Percentiles rank a stretch among this genome's conserved stretches.
Evolutionary conservation across 2,329 filamentous ascomycete species (phyloP).

Genomic region (Trichophyton mentagrophytes): DNA sequence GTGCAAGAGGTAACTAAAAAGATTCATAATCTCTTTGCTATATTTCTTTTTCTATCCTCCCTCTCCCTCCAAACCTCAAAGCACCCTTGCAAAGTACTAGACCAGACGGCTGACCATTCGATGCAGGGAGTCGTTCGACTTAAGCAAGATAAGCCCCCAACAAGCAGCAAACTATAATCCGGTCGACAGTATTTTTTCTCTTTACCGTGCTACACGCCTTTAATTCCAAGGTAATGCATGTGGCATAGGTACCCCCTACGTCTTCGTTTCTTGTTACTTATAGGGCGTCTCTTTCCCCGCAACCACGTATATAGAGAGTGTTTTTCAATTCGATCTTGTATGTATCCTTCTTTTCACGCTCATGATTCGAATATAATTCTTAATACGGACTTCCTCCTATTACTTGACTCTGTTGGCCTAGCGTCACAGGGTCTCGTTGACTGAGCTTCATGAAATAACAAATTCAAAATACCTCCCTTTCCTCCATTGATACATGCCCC

Average conservation of each 20-base stretch:
- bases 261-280: background rate
- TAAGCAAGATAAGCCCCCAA: conserved; percentile 28
- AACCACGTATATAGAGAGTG: background rate
- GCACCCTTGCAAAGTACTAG: background rate
- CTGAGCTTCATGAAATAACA: background rate
- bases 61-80: background rate
- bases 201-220: conserved; percentile 4
- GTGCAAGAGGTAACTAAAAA: conserved; percentile 35
- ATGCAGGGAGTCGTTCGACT: conserved; percentile 35
- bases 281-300: background rate
- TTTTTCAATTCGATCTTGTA: background rate
- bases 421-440: background rate
- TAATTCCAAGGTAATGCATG: background rate
- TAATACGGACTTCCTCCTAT: background rate
- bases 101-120: background rate
- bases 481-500: background rate
- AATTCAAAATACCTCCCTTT: background rate
- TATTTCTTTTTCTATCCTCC: conserved; percentile 4
- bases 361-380: background rate
- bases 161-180: conserved; percentile 13
- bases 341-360: background rate
- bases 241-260: background rate
- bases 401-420: background rate
- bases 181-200: background rate
- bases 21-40: background rate